Evolutionary conservation across 345 rosid genomes (phyloP).

Genomic region (Gossypium herbaceum): DNA sequence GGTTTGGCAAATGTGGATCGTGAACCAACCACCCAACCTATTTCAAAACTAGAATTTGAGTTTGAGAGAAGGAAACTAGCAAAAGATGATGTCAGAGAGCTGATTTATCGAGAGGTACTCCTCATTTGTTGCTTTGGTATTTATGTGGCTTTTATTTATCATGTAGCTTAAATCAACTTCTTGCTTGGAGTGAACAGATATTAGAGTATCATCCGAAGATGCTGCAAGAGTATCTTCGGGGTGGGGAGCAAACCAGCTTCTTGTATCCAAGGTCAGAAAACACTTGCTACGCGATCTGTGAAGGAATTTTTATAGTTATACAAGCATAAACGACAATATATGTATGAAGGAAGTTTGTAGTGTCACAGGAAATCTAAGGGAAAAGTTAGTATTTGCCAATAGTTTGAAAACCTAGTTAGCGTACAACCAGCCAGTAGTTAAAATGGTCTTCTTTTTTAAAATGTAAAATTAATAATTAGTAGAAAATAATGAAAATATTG

Average conservation of each 20-base stretch:
- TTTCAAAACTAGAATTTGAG: constrained; percentile 95
- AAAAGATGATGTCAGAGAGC: constrained; percentile 94
- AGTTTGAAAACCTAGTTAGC: neutral
- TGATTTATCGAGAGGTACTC: constrained; percentile 92
- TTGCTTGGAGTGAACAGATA: constrained; percentile 48
- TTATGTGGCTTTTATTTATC: constrained; percentile 2
- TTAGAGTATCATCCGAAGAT: constrained; percentile 96
- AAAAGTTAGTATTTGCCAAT: neutral
- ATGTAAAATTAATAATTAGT: neutral
- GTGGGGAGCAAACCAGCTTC: constrained; percentile 95
- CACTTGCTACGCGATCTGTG: neutral
- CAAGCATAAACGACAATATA: neutral
- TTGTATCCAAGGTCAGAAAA: constrained; percentile 83
- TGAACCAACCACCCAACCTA: constrained; percentile 85
- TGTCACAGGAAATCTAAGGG: neutral
- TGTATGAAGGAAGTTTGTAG: neutral
- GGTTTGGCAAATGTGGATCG: constrained; percentile 86
- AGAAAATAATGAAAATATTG: neutral
- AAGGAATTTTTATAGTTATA: neutral
- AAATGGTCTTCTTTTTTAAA: neutral
- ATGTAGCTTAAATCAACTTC: constrained; percentile 8
- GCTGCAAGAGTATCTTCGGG: constrained; percentile 88
- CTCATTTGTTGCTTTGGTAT: constrained; percentile 16
- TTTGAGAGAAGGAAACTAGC: constrained; percentile 92
- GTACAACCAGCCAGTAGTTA: neutral